Evolutionary conservation across 2,329 filamentous ascomycete species (phyloP).

Genomic region (Fusarium nygamai): DNA sequence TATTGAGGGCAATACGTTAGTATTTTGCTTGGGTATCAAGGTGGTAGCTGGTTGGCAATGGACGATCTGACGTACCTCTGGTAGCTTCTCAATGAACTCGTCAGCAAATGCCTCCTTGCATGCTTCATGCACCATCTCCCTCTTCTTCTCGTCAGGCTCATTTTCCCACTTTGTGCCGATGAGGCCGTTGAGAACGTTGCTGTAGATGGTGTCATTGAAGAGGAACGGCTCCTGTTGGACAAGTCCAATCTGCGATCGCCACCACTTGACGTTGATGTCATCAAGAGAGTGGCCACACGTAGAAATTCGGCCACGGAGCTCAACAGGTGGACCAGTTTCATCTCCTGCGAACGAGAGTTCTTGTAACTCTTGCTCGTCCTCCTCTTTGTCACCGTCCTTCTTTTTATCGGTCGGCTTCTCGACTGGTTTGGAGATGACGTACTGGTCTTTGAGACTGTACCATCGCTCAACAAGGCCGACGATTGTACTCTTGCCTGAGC

Average conservation of each 20-base stretch:
- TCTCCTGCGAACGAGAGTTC: conserved; percentile 38
- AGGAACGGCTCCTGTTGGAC: conserved; percentile 76
- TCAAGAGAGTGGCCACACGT: conserved; percentile 64
- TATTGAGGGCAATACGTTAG: too few relatives aligned
- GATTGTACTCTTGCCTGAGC: conserved; percentile 78
- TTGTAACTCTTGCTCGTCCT: background rate
- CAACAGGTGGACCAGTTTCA: conserved; percentile 53
- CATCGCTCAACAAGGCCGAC: conserved; percentile 76
- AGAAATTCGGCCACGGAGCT: conserved; percentile 58
- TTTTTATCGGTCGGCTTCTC: conserved; percentile 53
- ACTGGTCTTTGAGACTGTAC: conserved; percentile 69
- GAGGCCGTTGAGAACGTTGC: conserved; percentile 70
- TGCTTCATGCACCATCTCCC: conserved; percentile 68
- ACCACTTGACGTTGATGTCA: conserved; percentile 70
- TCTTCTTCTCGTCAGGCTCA: conserved; percentile 63
- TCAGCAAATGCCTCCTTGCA: conserved; percentile 74
- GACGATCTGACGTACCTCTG: conserved; percentile 53
- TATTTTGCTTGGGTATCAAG: background rate
- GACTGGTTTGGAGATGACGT: conserved; percentile 59
- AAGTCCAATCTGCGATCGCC: conserved; percentile 68
- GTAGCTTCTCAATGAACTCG: conserved; percentile 74
- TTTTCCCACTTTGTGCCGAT: conserved; percentile 62
- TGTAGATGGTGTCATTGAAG: conserved; percentile 71
- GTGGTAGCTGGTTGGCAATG: too few relatives aligned
- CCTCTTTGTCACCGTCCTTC: background rate